Evolutionary conservation across 495 filamentous ascomycete genomes (phyloP).

Genomic region (Clavariopsis aquatica): DNA sequence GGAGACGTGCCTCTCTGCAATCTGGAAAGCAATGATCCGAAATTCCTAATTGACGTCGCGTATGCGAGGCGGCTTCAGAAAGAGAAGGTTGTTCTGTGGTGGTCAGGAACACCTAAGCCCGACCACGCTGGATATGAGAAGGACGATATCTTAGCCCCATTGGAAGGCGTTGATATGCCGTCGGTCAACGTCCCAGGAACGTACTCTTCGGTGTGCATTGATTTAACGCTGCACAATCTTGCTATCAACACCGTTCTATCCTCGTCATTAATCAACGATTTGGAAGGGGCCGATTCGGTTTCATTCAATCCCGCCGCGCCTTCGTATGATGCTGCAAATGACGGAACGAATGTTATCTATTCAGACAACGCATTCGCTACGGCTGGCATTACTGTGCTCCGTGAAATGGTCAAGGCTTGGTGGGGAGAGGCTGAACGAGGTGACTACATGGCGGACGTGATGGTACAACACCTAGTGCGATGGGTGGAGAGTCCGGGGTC

Average conservation of each 20-base stretch:
- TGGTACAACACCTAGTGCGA: conserved; percentile 95
- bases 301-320: conserved; percentile 76
- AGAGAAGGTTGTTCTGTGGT: conserved; percentile 97
- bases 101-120: conserved; percentile 80
- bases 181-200: conserved; percentile 88
- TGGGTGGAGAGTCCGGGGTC: conserved; percentile 93
- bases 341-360: conserved; percentile 68
- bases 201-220: conserved; percentile 95
- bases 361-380: conserved; percentile 92
- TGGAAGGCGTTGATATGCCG: conserved; percentile 94
- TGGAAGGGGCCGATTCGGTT: conserved; percentile 81
- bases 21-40: conserved; percentile 87
- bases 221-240: conserved; percentile 88
- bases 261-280: conserved; percentile 95
- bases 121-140: conserved; percentile 96
- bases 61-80: conserved; percentile 88
- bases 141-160: conserved; percentile 78
- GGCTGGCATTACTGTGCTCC: conserved; percentile 81
- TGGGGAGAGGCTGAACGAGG: conserved; percentile 93
- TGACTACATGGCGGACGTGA: conserved; percentile 91
- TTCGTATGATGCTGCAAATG: conserved; percentile 57
- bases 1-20: conserved; percentile 95
- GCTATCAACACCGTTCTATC: conserved; percentile 98
- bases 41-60: conserved; percentile 91
- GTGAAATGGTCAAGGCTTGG: conserved; percentile 99